Base-by-base conservation (phyloP, 768 basidiomycete genomes). In the Lactifluus hygrophoroides region DNA sequence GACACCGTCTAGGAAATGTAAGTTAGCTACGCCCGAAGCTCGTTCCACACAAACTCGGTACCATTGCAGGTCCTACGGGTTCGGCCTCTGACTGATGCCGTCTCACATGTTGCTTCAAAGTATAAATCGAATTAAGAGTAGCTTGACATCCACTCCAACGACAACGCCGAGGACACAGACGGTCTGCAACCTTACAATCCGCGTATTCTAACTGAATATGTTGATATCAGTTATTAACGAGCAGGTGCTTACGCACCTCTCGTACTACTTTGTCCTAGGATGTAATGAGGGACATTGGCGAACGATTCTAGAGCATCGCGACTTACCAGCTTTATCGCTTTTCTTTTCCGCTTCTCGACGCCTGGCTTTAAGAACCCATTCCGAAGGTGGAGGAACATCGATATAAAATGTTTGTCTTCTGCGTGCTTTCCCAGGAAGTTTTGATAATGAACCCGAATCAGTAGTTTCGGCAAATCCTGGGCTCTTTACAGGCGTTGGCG, bases 91-190 rank as follows among this genome's bases (percentile, higher is more conserved):
- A 60, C 28, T 51, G 59, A 30, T 60, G 59, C 51, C n/a, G 59
- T 51, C 44, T 60, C 23, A 60, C 59, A 37, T 60, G 59, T 56
- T 51, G 43, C 54, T 60, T 60, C 59, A 60, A 56, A 51, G 59
- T 11, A 51, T 40, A 60, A 8, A 60, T 60, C n/a, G 59, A 60
- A 56, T 60, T 60, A 51, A 60, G 59, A 51, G 56, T 23, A 34
- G 59, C 59, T 51, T 60, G 59, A 34, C 59, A 60, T 14, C 59
- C 54, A 51, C 17, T 40, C 59, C 59, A 60, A 45, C 56, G 54
- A 56, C 59, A 60, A 23, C 19, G 48, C 16, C 59, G 59, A 21
- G 44, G 59, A 51, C 59, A 56, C 19, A 60, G 54, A 51, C 59
- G 54, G 46, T 56, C 56, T 34, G 43, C 43, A 51, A 60, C 49